phyloP scores from a whole-genome alignment of 2,329 filamentous ascomycete species.

The Tympanopsis confertula region DNA sequence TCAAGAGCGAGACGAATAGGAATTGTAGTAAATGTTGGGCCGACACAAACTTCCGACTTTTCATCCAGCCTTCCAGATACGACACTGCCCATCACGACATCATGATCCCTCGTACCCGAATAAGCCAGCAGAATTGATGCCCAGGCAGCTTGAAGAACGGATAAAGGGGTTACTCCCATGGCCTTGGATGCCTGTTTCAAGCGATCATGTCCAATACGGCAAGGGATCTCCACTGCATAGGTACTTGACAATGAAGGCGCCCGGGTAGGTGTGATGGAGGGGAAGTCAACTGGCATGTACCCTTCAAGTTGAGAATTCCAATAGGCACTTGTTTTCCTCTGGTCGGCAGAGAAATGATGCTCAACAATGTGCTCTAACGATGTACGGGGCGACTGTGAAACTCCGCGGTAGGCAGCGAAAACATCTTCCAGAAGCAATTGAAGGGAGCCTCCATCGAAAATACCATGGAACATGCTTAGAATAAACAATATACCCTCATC shows the following conservation, averaged over 20 bases:
- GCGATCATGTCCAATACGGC: conserved; percentile 8
- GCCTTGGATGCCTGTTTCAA: conserved; percentile 8
- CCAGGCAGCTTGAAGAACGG: conserved; percentile 22
- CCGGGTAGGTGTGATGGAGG: conserved; percentile 11
- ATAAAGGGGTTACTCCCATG: conserved; percentile 16
- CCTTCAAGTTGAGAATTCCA: conserved; percentile 10
- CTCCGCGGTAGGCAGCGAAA: conserved; percentile 8
- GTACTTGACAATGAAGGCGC: conserved; percentile 6
- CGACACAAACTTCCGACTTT: conserved; percentile 13
- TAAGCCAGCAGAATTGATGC: conserved; percentile 17
- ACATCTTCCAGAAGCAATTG: conserved; percentile 19
- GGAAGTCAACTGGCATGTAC: conserved; percentile 10
- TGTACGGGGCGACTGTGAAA: conserved; percentile 6
- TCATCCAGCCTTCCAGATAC: conserved; percentile 15
- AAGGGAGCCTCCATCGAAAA: conserved; percentile 21
- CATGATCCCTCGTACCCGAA: conserved; percentile 16
- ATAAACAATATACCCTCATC: conserved; percentile 7
- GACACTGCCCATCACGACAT: conserved; percentile 20
- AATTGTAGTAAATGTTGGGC: conserved; percentile 19
- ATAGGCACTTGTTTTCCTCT: conserved; percentile 8
- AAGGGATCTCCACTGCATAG: conserved; percentile 10
- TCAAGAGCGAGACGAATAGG: conserved; percentile 15
- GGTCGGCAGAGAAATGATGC: conserved; percentile 12
- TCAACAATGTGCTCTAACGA: conserved; percentile 12
- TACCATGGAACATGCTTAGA: conserved; percentile 21